Evolutionary conservation across 2,329 filamentous ascomycete genomes (phyloP), one percentile per base, ranked within the genome.

Genomic region (Zopfia rhizophila): DNA sequence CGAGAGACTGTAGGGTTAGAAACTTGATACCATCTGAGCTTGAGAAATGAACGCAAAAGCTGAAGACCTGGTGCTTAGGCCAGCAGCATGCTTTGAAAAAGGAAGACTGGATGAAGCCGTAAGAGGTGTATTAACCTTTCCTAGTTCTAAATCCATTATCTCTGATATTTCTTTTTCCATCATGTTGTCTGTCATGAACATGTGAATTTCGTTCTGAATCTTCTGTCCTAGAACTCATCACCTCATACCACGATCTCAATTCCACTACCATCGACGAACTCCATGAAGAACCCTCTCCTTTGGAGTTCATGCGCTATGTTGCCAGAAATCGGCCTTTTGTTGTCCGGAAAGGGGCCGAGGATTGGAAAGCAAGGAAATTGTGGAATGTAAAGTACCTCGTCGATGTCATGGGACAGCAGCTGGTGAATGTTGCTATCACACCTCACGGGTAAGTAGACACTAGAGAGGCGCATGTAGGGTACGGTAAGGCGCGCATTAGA

Each of bases 261-360:
- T 70, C 78, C 44, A 66, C 74, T 16, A 58, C 62, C 12, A 76
- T 91, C 45, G 81, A 88, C 32, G 83, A 85, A 56, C 77, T 91
- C 3, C 30, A 75, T 11, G 76, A 82, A 29, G 82, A 87, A 36
- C 90, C 90, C 3, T 89, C 85, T 19, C 82, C 90, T 0, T 79
- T 94, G 5, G 87, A 92, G 63, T 93, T 93, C 66, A 88, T 91
- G 84, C 83, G 88, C 60, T 87, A 85, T 69, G 88, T 92, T 14
- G 80, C 87, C 12, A 79, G 77, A 24, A 94, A 93, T 65, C 81
- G 84, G 1, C 90, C 90, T 0, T 92, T 93, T 58, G 82, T 93
- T 3, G 75, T 92, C 19, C 80, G 87, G 25, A 74, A 78, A 7
- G 88, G 79, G 3, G 87, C 87, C 1, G 63, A 63, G 1, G 69